Evolutionary conservation across 208 protist genomes (phyloP).

Genomic region (Trypanosoma grayi): DNA sequence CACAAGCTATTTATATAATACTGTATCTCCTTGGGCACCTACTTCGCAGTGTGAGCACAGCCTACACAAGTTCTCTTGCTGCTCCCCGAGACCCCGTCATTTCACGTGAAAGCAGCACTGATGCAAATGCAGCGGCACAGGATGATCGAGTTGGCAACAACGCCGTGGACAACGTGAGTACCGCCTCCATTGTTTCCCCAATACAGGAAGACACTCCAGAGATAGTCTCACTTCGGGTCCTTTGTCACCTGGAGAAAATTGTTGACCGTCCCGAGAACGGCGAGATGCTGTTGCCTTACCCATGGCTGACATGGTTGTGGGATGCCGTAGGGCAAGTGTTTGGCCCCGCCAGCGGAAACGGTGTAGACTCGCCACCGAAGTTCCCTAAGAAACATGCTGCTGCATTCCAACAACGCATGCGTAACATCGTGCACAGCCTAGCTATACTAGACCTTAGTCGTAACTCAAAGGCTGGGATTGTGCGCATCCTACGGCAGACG

Average conservation of each 20-base stretch:
- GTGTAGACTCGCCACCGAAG: not conserved
- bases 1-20: constrained; percentile 25
- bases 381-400: constrained; percentile 11
- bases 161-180: constrained; percentile 2
- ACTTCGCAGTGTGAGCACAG: not conserved
- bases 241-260: constrained; percentile 80
- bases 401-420: constrained; percentile 44
- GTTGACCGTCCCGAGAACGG: constrained; percentile 65
- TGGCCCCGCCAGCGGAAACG: not conserved
- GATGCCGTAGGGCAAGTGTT: constrained; percentile 48
- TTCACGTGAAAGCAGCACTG: not conserved
- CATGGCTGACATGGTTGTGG: constrained; percentile 86
- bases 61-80: not conserved
- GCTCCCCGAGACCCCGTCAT: not conserved
- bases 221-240: constrained; percentile 47
- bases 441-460: constrained; percentile 66
- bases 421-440: constrained; percentile 67
- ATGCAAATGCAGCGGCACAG: not conserved
- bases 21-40: constrained; percentile 18
- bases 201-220: constrained; percentile 38
- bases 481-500: constrained; percentile 42
- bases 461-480: constrained; percentile 53
- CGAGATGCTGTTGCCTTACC: constrained; percentile 50
- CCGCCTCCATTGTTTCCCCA: constrained; percentile 1
- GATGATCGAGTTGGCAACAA: constrained; percentile 6